A percentile compares a stretch with the other conserved stretches of the same genome.
These are phyloP conservation scores for Yarrowia hollandica DNA, from an alignment of 805 yeast genomes.

Conservation along the genomic window DNA sequence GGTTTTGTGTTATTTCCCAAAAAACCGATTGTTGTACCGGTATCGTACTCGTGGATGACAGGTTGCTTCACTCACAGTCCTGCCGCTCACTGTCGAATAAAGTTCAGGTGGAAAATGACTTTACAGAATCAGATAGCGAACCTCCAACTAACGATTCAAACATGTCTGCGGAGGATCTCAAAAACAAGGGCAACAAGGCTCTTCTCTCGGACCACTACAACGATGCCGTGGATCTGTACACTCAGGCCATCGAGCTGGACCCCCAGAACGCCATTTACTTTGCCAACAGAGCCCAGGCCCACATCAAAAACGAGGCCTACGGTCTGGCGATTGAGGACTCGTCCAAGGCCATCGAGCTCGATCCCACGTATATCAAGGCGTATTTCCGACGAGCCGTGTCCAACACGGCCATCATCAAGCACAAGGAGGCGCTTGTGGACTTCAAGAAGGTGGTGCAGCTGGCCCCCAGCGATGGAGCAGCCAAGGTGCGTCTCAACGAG, in stretches of 20 bases:
- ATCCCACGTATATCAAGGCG: constrained; percentile 70
- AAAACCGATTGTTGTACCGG: too few species aligned
- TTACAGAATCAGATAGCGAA: background rate
- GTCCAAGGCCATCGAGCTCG: constrained; percentile 63
- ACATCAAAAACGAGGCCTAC: constrained; percentile 79
- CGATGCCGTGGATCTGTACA: constrained; percentile 65
- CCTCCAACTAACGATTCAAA: background rate
- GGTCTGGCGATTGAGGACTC: constrained; percentile 85
- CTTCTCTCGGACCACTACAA: constrained; percentile 61
- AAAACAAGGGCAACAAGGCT: constrained; percentile 67
- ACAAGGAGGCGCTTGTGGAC: constrained; percentile 70
- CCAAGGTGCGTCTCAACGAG: constrained; percentile 60
- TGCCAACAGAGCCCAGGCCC: constrained; percentile 86
- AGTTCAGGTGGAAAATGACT: background rate
- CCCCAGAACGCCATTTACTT: constrained; percentile 63
- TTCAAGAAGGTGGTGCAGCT: constrained; percentile 60
- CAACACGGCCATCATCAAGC: constrained; percentile 68
- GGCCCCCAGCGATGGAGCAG: constrained; percentile 69
- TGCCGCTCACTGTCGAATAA: too few species aligned
- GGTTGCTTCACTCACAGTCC: too few species aligned
- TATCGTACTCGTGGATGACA: too few species aligned
- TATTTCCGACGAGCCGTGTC: constrained; percentile 88
- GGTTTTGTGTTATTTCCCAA: too few species aligned
- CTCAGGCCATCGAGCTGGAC: constrained; percentile 68
- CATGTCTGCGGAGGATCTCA: constrained; percentile 39